Base-by-base conservation (phyloP, 2,329 filamentous ascomycete genomes). In the Alternaria novae-zelandiae region DNA sequence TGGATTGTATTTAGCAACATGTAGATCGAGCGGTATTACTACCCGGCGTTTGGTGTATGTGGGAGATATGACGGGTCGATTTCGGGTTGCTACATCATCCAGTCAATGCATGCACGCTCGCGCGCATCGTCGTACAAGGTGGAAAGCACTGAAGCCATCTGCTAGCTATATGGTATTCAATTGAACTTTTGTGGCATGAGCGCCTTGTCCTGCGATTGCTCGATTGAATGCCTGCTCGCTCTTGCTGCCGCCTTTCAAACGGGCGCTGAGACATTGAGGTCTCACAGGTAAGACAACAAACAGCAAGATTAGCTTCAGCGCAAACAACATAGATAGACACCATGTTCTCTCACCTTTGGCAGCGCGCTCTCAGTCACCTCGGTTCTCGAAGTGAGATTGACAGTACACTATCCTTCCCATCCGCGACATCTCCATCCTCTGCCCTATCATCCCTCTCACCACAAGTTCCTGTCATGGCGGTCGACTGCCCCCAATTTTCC, bases 91-190 rank as follows among this genome's bases (percentile, higher is more conserved):
- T 28, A 12, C 5, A 11, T 8, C 3, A 23, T 23, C 1, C 15
- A 3, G 7, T 36, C 4, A 9, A 36, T 9, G 32, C 15, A 36
- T 36, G 4, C 32, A 36, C 7, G 15, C 2, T n/a, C 1, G 15
- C 32, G 32, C 32, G 32, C 32, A 36, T 0, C 32, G 15, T n/a
- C 32, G 7, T 36, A 36, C 32, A 36, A 5, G 10, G 0, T n/a
- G 0, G 9, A 36, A 0, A 36, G 8, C 0, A 3, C 0, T 9
- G 32, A 15, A 36, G 7, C 32, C 32, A 36, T n/a, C 32, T 36
- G 2, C 0, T 36, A n/a, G 32, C 7, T 36, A 36, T 7, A 4
- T 10, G 32, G n/a, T n/a, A 10, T n/a, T 5, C 15, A 10, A 9
- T n/a, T n/a, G n/a, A n/a, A n/a, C n/a, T 8, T n/a, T 36, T 36